Conservation (phyloP, 2,329 filamentous ascomycete genomes). For the Pseudogymnoascus sp. region DNA sequence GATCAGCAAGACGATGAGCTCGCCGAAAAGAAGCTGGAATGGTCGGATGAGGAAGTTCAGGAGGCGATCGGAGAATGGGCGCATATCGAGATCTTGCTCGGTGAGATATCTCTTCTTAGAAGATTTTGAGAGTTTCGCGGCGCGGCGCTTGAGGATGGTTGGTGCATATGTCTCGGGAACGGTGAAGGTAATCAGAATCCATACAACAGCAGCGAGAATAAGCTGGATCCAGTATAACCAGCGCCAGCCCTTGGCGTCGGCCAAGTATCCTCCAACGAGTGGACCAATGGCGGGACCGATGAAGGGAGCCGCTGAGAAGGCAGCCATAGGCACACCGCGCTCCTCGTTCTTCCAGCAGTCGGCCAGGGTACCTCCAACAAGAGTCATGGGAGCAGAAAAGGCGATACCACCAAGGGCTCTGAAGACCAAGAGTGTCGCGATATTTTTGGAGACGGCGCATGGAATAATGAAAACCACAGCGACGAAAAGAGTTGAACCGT, state of each 20-base stretch:
- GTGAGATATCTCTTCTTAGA: constrained; percentile 63
- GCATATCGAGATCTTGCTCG: constrained; percentile 69
- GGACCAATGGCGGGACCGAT: constrained; percentile 72
- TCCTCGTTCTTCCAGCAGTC: constrained; percentile 82
- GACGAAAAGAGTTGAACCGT: constrained; percentile 37
- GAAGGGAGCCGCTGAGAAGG: constrained; percentile 76
- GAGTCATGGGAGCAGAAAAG: constrained; percentile 78
- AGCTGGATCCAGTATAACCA: constrained; percentile 86
- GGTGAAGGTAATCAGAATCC: constrained; percentile 75
- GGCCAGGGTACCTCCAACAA: constrained; percentile 73
- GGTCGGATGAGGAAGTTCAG: constrained; percentile 70
- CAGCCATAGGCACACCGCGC: constrained; percentile 78
- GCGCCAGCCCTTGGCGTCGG: constrained; percentile 63
- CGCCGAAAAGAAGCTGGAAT: constrained; percentile 75
- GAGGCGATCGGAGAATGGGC: constrained; percentile 60
- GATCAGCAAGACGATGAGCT: constrained; percentile 79
- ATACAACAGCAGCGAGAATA: constrained; percentile 62
- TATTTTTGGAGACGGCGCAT: constrained; percentile 68
- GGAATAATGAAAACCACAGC: constrained; percentile 76
- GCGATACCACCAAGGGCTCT: constrained; percentile 74
- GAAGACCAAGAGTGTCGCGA: constrained; percentile 66
- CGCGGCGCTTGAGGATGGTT: constrained; percentile 62
- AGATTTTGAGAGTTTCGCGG: constrained; percentile 60
- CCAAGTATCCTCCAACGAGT: constrained; percentile 68
- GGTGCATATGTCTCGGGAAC: constrained; percentile 85